Percentiles rank a stretch among this genome's conserved stretches.
Conservation (phyloP, 164 flowering plant species). For the Pachysandra terminalis region DNA sequence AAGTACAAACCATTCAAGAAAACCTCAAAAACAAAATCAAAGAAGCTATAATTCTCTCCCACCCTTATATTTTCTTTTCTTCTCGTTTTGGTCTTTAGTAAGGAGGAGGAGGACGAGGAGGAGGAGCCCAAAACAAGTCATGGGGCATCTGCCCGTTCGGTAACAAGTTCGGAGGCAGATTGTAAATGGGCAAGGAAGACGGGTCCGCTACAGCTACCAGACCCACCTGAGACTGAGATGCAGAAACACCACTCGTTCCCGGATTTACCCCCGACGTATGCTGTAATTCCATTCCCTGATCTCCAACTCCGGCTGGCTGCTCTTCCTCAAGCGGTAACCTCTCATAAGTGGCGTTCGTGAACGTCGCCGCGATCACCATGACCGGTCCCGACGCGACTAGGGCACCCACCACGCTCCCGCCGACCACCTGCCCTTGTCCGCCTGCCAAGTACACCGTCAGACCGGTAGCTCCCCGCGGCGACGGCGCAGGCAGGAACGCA, state of each 20-base stretch:
- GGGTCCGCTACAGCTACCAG: slow-evolving; percentile 32
- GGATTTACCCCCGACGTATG: slow-evolving; percentile 32
- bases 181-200: slow-evolving; percentile 30
- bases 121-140: slow-evolving; percentile 30
- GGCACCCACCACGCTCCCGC: slow-evolving; percentile 71
- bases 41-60: neutral
- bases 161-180: slow-evolving; percentile 34
- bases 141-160: slow-evolving; percentile 37
- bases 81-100: neutral
- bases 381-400: slow-evolving; percentile 86
- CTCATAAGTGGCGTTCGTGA: slow-evolving; percentile 72
- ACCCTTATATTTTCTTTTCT: neutral
- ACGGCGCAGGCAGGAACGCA: slow-evolving; percentile 75
- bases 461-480: slow-evolving; percentile 73
- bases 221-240: slow-evolving; percentile 20
- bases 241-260: slow-evolving; percentile 21
- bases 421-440: slow-evolving; percentile 89
- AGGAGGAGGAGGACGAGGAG: slow-evolving; percentile 31
- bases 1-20: neutral
- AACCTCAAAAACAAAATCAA: neutral
- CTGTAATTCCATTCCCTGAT: slow-evolving; percentile 32
- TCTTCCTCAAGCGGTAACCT: slow-evolving; percentile 72
- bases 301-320: slow-evolving; percentile 29
- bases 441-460: slow-evolving; percentile 80
- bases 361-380: slow-evolving; percentile 81